Evolutionary conservation across 768 basidiomycete species (phyloP).

Genomic region (Leccinum pellstonianum): DNA sequence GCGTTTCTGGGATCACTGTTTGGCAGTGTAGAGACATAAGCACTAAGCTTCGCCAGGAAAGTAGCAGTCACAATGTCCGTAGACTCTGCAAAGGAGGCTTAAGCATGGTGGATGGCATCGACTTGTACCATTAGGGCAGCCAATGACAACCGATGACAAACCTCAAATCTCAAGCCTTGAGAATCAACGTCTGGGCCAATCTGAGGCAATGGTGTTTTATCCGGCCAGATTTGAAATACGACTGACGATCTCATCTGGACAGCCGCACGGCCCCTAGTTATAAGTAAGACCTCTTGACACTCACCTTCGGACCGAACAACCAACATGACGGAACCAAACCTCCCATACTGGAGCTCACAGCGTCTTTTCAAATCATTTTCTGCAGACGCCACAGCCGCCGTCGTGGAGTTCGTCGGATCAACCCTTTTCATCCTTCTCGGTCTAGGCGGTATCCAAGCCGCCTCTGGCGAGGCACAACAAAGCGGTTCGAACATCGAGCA

Average conservation of each 20-base stretch:
- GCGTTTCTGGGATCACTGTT: no score
- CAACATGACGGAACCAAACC: conserved; percentile 12
- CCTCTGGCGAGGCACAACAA: conserved; percentile 36
- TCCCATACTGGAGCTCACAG: conserved; percentile 24
- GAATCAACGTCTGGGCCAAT: no score
- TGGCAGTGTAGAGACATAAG: no score
- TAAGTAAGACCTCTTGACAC: background rate
- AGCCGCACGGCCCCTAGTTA: background rate
- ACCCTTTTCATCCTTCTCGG: conserved; percentile 63
- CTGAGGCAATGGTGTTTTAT: no score
- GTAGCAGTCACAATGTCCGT: no score
- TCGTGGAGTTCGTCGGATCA: conserved; percentile 61
- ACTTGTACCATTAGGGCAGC: no score
- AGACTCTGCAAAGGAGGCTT: no score
- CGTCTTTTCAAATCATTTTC: conserved; percentile 30
- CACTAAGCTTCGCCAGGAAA: no score
- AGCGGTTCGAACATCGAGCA: conserved; percentile 39
- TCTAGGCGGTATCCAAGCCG: conserved; percentile 62
- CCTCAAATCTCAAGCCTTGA: no score
- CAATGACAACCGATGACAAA: no score
- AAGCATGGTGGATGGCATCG: no score
- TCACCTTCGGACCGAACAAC: background rate
- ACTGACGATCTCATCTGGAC: background rate
- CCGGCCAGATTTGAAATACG: background rate
- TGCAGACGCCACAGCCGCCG: conserved; percentile 47